phyloP scores from a whole-genome alignment of 2,329 filamentous ascomycete species.

The Exserohilum rostratum region DNA sequence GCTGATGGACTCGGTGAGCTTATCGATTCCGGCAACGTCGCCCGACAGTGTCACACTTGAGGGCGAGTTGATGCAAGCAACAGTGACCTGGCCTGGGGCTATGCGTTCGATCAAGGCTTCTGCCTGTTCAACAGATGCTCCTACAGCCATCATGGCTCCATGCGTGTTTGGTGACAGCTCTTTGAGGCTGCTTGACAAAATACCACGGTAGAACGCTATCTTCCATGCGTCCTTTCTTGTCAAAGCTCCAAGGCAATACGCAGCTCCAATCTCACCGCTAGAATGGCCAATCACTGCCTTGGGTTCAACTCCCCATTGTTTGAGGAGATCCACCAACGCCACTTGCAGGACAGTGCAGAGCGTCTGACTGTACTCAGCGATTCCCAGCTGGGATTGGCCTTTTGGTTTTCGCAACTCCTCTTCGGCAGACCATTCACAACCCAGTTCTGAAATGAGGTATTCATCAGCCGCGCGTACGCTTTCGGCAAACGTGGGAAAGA shows the following conservation, averaged over 20 bases:
- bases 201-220: background rate
- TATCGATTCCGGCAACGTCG: constrained; percentile 47
- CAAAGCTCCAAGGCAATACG: constrained; percentile 21
- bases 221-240: constrained; percentile 1
- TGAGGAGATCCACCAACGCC: constrained; percentile 27
- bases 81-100: background rate
- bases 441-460: too few relatives aligned
- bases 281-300: constrained; percentile 32
- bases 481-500: background rate
- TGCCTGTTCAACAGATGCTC: background rate
- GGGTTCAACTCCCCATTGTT: constrained; percentile 17
- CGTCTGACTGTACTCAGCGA: constrained; percentile 19
- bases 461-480: too few relatives aligned
- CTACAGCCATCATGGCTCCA: background rate
- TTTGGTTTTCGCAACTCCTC: background rate
- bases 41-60: constrained; percentile 53
- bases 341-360: constrained; percentile 30
- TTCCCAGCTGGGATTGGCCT: background rate
- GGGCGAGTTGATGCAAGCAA: constrained; percentile 48
- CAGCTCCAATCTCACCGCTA: constrained; percentile 38
- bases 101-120: background rate
- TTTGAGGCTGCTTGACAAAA: background rate
- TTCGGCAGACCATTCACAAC: background rate
- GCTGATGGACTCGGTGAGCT: constrained; percentile 36
- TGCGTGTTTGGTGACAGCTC: background rate